Evolutionary conservation across 208 protist species (phyloP).

Genomic region (Wallacemonas sp.): DNA sequence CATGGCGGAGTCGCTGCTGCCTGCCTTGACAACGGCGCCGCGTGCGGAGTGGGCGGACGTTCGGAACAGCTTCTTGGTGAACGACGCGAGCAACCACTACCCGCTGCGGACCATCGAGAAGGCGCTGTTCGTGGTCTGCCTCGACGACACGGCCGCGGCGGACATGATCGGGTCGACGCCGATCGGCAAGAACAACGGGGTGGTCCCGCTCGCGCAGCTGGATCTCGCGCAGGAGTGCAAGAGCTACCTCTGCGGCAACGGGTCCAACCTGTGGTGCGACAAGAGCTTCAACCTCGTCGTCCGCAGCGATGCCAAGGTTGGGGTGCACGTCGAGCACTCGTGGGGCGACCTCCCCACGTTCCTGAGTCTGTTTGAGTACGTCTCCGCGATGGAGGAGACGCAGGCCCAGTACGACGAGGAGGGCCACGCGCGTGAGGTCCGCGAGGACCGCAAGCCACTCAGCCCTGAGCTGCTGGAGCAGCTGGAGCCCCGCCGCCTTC

Average conservation of each 20-base stretch:
- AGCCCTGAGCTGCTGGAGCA: conserved; percentile 27
- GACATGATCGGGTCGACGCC: conserved; percentile 3
- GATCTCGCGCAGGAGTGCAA: conserved; percentile 33
- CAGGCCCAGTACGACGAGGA: conserved; percentile 47
- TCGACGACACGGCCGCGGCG: conserved; percentile 46
- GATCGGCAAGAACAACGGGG: conserved; percentile 16
- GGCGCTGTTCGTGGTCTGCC: conserved; percentile 76
- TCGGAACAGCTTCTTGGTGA: conserved; percentile 58
- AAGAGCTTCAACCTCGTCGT: conserved; percentile 85
- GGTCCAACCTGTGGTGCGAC: conserved; percentile 74
- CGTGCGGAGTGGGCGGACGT: conserved; percentile 77
- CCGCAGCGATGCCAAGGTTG: conserved; percentile 46
- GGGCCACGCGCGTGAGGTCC: conserved; percentile 44
- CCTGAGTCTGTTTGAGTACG: conserved; percentile 54
- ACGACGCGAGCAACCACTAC: conserved; percentile 68
- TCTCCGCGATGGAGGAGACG: conserved; percentile 49
- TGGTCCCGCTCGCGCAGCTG: conserved; percentile 10
- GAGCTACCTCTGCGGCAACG: conserved; percentile 68
- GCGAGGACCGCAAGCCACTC: conserved; percentile 32
- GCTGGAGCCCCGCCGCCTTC: conserved; percentile 49
- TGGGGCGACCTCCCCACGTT: conserved; percentile 78
- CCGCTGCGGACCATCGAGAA: conserved; percentile 71
- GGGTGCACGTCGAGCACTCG: conserved; percentile 81
- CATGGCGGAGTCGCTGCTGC: conserved; percentile 54
- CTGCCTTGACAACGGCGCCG: conserved; percentile 64